Evolutionary conservation across 257 asterid genomes (phyloP).

Genomic region (Salvia splendens): DNA sequence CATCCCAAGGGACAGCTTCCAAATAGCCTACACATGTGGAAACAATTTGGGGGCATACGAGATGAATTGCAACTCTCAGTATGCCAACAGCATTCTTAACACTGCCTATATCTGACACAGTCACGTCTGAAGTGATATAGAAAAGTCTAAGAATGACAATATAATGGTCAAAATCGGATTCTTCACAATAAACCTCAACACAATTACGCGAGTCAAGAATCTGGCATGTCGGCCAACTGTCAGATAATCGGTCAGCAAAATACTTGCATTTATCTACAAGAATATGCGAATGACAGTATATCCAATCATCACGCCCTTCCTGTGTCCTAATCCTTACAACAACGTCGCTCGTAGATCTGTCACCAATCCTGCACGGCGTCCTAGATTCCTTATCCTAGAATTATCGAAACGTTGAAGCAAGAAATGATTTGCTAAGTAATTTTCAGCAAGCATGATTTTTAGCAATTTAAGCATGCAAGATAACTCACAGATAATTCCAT

Average conservation of each 20-base stretch:
- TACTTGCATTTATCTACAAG: conserved; percentile 63
- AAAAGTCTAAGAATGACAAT: conserved; percentile 64
- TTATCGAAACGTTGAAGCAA: conserved; percentile 20
- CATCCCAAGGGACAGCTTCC: conserved; percentile 98
- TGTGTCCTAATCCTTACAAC: conserved; percentile 79
- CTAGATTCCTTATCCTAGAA: conserved; percentile 49
- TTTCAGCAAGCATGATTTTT: not conserved
- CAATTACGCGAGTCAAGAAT: conserved; percentile 86
- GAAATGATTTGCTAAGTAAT: conserved; percentile 20
- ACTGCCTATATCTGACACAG: conserved; percentile 48
- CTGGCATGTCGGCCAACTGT: conserved; percentile 82
- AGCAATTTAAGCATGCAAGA: conserved; percentile 28
- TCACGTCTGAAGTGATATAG: conserved; percentile 44
- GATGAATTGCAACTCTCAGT: conserved; percentile 64
- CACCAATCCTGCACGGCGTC: conserved; percentile 55
- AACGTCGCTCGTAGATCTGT: conserved; percentile 77
- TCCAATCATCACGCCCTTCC: conserved; percentile 84
- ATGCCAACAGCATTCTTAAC: conserved; percentile 76
- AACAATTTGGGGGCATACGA: conserved; percentile 72
- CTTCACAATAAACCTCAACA: conserved; percentile 83
- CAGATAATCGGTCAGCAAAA: conserved; percentile 78
- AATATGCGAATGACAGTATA: conserved; percentile 72
- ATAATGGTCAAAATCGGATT: conserved; percentile 63
- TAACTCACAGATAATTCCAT: conserved; percentile 65
- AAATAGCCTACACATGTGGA: conserved; percentile 66